Evolutionary conservation across 768 basidiomycete genomes (phyloP).

Genomic region (Neoboletus magnificus): DNA sequence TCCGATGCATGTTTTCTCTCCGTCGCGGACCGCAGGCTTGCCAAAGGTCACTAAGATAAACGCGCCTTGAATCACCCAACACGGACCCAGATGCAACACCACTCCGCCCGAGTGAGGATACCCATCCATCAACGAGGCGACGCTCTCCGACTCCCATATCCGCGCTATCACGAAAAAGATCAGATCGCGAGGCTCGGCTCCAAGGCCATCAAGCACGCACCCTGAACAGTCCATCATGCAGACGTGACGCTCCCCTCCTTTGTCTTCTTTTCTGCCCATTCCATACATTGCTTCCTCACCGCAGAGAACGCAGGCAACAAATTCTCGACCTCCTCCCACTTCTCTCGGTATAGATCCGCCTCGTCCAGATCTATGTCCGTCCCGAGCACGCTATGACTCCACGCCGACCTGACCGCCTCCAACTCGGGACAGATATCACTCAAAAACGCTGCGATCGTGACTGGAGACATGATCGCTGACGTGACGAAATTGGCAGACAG

Average conservation of each 20-base stretch:
- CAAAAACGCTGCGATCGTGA: constrained; percentile 24
- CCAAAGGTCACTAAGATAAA: not conserved
- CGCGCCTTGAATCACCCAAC: not conserved
- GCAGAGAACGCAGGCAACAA: constrained; percentile 22
- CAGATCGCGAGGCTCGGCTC: not conserved
- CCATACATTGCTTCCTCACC: constrained; percentile 18
- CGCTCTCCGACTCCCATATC: not conserved
- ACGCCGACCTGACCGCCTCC: constrained; percentile 9
- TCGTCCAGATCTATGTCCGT: constrained; percentile 6
- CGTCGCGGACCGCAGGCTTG: not conserved
- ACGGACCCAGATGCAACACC: not conserved
- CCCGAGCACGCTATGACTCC: constrained; percentile 1
- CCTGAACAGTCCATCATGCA: too few relatives aligned
- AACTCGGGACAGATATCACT: constrained; percentile 24
- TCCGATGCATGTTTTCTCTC: not conserved
- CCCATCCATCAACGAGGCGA: not conserved
- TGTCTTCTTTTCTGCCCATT: not conserved
- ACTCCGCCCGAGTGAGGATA: not conserved
- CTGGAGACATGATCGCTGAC: constrained; percentile 19
- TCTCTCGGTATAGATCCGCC: constrained; percentile 6
- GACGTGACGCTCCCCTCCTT: not conserved
- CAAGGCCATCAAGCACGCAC: too few relatives aligned
- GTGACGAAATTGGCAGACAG: constrained; percentile 15
- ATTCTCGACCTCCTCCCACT: constrained; percentile 23
- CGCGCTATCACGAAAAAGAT: not conserved